These are phyloP conservation scores for Phytophthora nicotianae DNA, from an alignment of 352 stramenopile species.

Conservation along the genomic window DNA sequence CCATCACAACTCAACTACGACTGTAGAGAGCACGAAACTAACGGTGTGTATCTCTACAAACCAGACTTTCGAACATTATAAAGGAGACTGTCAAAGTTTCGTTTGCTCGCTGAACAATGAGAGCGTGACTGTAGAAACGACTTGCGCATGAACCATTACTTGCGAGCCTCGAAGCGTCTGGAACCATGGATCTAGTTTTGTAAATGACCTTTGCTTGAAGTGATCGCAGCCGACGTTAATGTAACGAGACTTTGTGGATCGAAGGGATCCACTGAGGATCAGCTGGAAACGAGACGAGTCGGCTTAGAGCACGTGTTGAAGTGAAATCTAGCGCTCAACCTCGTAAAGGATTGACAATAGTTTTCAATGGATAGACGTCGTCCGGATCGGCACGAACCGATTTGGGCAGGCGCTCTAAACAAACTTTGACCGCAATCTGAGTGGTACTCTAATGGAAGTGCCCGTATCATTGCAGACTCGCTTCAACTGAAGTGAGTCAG, in stretches of 20 bases:
- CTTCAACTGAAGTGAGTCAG: constrained; percentile 33
- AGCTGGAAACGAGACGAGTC: constrained; percentile 33
- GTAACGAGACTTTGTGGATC: constrained; percentile 28
- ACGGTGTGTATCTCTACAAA: not conserved
- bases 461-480: constrained; percentile 4
- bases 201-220: not conserved
- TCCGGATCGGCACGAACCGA: constrained; percentile 23
- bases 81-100: not conserved
- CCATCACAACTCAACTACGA: not conserved
- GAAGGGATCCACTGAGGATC: constrained; percentile 2
- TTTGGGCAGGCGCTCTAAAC: constrained; percentile 14
- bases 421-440: constrained; percentile 24
- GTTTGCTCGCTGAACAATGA: not conserved
- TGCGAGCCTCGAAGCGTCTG: constrained; percentile 2
- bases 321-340: constrained; percentile 9
- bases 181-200: constrained; percentile 10
- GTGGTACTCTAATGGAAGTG: constrained; percentile 4
- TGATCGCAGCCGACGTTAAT: constrained; percentile 12
- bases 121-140: constrained; percentile 31
- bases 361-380: constrained; percentile 22
- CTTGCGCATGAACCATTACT: constrained; percentile 10
- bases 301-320: constrained; percentile 11
- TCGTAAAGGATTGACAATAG: constrained; percentile 33
- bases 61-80: not conserved
- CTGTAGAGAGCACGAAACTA: constrained; percentile 15